Conservation (phyloP, 352 stramenopile species). For the Phytophthora palmivora region DNA sequence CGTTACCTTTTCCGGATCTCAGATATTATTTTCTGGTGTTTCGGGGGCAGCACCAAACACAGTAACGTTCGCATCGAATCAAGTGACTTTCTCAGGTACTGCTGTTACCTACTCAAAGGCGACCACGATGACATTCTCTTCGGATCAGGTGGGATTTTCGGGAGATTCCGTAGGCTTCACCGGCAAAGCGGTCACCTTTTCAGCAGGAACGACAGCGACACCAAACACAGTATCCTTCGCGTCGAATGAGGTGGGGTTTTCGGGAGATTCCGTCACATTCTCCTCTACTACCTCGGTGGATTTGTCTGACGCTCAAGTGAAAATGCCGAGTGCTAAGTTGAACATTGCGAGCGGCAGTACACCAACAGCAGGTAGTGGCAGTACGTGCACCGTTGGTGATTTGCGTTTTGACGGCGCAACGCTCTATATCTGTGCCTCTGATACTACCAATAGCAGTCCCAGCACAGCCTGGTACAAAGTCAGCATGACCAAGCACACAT, state of each 20-base stretch:
- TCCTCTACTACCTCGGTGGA: conserved; percentile 2
- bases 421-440: conserved; percentile 36
- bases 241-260: neutral
- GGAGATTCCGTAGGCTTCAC: too few species aligned
- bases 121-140: neutral
- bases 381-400: conserved; percentile 30
- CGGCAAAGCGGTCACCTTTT: too few species aligned
- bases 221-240: neutral
- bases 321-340: conserved; percentile 11
- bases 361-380: neutral
- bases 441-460: neutral
- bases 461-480: conserved; percentile 3
- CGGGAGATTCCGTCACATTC: conserved; percentile 7
- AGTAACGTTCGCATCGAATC: neutral
- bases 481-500: neutral
- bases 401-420: conserved; percentile 29
- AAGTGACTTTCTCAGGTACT: conserved; percentile 2
- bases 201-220: neutral
- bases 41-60: neutral
- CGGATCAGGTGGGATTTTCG: too few species aligned
- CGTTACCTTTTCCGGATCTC: conserved; percentile 15
- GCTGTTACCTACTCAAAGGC: neutral
- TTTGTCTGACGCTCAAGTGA: conserved; percentile 22
- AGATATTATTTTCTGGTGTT: conserved; percentile 17
- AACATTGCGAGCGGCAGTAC: conserved; percentile 24